Base-by-base conservation (phyloP, 805 yeast genomes). In the Metschnikowia henanensis region DNA sequence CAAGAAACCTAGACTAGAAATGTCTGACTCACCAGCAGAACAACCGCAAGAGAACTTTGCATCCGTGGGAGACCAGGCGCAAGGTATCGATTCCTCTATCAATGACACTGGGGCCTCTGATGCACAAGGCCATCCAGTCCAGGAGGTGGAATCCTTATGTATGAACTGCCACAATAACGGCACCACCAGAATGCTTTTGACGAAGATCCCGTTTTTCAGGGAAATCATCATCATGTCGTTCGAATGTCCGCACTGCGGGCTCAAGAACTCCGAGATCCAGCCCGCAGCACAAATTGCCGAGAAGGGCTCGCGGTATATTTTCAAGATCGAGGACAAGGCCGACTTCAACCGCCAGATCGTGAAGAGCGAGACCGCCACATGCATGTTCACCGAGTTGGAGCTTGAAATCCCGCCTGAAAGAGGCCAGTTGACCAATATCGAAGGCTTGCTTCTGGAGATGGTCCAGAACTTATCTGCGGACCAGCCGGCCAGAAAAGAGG, bases 141-240 rank as follows among this genome's bases (percentile, higher is more conserved):
- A 91, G 63, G 98, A 94, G 64, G 80, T 94, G 50, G 92, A 92
- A 61, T 89, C 97, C 7, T 69, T 94, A 30, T 94, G 99, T 72
- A 91, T 94, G 97, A 88, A 87, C 72, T 94, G 99, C 66, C 87
- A 83, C 50, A 72, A 92, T 53, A 77, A 80, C 45, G 99, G 99
- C 46, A 73, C 73, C 41, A 94, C 99, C 4, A 72, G 95, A 53
- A 64, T 94, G 62, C 72, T 94, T 33, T 72, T 94, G 57, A 94
- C 99, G 12, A 75, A 81, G 41, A 94, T 94, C 56, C 99, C 99
- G 16, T 89, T 73, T 58, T 94, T 94, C 70, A 75, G 91, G 51
- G 97, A 94, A 64, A 81, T 94, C 40, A 86, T 94, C 39, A 64
- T 94, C 45, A 92, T 94, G 95, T 90, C 97, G 1, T 94, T 94